Evolutionary conservation across 306 rosid species (phyloP).

Genomic region (Dalbergia cochinchinensis): DNA sequence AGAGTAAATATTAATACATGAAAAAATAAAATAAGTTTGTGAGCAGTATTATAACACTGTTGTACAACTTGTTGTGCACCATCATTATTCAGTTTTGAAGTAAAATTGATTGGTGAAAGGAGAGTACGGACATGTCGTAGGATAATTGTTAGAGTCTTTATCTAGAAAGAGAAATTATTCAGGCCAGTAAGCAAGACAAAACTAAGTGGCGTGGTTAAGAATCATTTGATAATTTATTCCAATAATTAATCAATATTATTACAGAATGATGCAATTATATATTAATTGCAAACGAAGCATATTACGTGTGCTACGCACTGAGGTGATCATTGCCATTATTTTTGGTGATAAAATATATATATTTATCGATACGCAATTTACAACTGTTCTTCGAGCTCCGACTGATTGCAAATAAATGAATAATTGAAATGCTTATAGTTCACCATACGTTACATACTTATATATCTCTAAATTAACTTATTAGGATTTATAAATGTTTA

Average conservation of each 20-base stretch:
- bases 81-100: slow-evolving; percentile 24
- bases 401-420: not conserved
- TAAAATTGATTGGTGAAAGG: not conserved
- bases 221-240: slow-evolving; percentile 28
- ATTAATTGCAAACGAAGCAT: not conserved
- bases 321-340: not conserved
- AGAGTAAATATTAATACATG: too few species aligned
- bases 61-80: too few species aligned
- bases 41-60: too few species aligned
- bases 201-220: slow-evolving; percentile 34
- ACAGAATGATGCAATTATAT: not conserved
- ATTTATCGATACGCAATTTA: not conserved
- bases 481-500: not conserved
- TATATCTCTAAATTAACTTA: not conserved
- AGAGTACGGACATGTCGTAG: slow-evolving; percentile 4
- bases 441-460: not conserved
- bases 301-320: not conserved
- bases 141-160: slow-evolving; percentile 27
- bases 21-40: too few species aligned
- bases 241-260: not conserved
- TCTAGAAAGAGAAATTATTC: not conserved
- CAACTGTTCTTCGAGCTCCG: not conserved
- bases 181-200: slow-evolving; percentile 1
- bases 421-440: not conserved
- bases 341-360: not conserved